Evolutionary conservation across 495 filamentous ascomycete species (phyloP).

Genomic region (Aspergillus sparsus): DNA sequence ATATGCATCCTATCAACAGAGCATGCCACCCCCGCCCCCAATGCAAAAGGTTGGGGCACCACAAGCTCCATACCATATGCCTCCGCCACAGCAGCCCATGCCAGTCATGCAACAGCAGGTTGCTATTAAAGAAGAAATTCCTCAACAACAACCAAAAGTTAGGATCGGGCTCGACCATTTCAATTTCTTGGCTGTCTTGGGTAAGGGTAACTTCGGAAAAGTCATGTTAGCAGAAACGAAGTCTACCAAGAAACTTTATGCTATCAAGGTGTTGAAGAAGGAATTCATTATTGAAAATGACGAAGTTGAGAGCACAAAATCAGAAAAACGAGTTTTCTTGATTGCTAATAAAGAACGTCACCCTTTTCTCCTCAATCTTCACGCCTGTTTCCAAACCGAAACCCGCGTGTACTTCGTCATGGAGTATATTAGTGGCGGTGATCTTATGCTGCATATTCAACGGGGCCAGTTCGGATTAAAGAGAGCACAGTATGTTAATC

Average conservation of each 20-base stretch:
- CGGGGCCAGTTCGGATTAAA: conserved; percentile 94
- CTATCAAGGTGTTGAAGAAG: conserved; percentile 99
- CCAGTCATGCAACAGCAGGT: conserved; percentile 29
- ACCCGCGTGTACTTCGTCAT: conserved; percentile 99
- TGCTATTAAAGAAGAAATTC: conserved; percentile 49
- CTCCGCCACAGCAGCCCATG: conserved; percentile 50
- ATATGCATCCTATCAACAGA: conserved; percentile 63
- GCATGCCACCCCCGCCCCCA: conserved; percentile 34
- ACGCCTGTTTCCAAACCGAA: conserved; percentile 99
- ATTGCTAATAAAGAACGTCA: conserved; percentile 98
- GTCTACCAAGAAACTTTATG: conserved; percentile 84
- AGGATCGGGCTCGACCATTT: conserved; percentile 97
- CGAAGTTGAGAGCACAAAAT: conserved; percentile 98
- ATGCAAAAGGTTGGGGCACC: conserved; percentile 26
- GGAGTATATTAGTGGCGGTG: conserved; percentile 99
- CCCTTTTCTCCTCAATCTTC: conserved; percentile 91
- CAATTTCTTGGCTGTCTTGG: conserved; percentile 98
- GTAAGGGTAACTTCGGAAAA: conserved; percentile 99
- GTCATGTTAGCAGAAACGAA: conserved; percentile 99
- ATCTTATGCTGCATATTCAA: conserved; percentile 99
- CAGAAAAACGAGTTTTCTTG: conserved; percentile 95
- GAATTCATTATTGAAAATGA: conserved; percentile 99
- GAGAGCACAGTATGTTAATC: conserved; percentile 78
- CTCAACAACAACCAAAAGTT: conserved; percentile 65
- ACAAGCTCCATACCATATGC: conserved; percentile 33